A percentile compares a stretch with the other conserved stretches of the same genome.
Conservation (phyloP, 2,329 filamentous ascomycete genomes). For the Aspergillus felis region DNA sequence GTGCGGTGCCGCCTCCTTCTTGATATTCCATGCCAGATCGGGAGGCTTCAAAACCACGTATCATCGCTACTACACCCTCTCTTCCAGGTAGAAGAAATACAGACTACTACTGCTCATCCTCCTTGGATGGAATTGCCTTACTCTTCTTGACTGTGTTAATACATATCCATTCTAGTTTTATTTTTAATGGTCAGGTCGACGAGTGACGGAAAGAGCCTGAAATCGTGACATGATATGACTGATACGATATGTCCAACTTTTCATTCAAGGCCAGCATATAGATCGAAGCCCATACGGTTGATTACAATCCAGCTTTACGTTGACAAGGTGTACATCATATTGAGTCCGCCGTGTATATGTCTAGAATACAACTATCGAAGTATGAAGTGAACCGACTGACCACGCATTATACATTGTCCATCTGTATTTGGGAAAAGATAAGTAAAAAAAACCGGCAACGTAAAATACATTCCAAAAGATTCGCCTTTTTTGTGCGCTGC, state of each 20-base stretch:
- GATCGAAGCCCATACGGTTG: neutral
- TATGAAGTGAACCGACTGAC: neutral
- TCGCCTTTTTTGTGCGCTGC: neutral
- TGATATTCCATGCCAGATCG: neutral
- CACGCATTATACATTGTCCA: neutral
- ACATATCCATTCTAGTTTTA: neutral
- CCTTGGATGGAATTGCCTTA: neutral
- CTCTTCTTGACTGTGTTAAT: neutral
- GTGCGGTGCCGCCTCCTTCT: constrained; percentile 34
- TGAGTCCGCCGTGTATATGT: neutral
- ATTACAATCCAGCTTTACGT: neutral
- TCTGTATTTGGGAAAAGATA: neutral
- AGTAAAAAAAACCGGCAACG: neutral
- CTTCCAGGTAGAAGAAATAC: neutral
- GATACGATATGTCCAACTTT: neutral
- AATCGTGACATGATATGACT: neutral
- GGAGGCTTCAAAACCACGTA: too few relatives aligned
- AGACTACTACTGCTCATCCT: neutral
- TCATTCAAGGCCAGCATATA: neutral
- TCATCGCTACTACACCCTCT: too few relatives aligned
- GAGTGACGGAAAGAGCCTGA: neutral
- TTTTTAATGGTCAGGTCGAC: neutral
- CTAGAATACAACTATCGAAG: neutral
- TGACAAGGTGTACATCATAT: neutral
- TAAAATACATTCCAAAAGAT: neutral